Percentiles rank a stretch among this genome's conserved stretches.
These are phyloP conservation scores for Phanerochaete sordida DNA, from an alignment of 768 basidiomycete species.

Conservation along the genomic window DNA sequence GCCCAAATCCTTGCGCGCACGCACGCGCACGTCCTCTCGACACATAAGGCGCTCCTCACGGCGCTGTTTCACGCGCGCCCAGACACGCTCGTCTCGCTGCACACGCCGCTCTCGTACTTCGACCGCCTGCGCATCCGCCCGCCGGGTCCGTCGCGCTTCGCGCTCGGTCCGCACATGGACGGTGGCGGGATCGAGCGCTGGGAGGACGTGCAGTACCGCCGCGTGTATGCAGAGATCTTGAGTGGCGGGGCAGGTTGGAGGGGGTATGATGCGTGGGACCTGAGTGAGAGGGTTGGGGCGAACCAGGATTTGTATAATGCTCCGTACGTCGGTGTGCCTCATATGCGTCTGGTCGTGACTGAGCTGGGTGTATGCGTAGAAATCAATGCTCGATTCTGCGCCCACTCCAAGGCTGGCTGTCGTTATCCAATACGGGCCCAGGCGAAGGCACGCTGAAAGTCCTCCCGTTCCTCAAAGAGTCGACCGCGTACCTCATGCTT, in stretches of 20 bases:
- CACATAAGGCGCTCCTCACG: conserved; percentile 51
- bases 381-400: conserved; percentile 24
- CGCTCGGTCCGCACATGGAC: conserved; percentile 58
- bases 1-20: conserved; percentile 66
- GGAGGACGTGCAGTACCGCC: conserved; percentile 57
- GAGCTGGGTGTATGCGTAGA: conserved; percentile 1
- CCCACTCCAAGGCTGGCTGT: conserved; percentile 70
- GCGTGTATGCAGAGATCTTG: conserved; percentile 57
- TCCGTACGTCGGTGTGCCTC: conserved; percentile 33
- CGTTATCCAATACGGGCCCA: conserved; percentile 43
- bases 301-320: conserved; percentile 62
- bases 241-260: conserved; percentile 44
- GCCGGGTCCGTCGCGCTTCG: conserved; percentile 67
- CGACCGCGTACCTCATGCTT: conserved; percentile 68
- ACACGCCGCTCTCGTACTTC: conserved; percentile 68
- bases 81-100: conserved; percentile 40
- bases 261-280: conserved; percentile 60
- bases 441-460: conserved; percentile 66
- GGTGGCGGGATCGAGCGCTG: conserved; percentile 78
- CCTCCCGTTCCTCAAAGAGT: conserved; percentile 59
- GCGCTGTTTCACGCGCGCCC: conserved; percentile 55
- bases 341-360: conserved; percentile 10
- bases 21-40: conserved; percentile 53
- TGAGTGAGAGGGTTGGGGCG: conserved; percentile 54
- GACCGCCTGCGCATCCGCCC: conserved; percentile 72